phyloP scores from a whole-genome alignment of 805 yeast species.

The Wickerhamomyces canadensis region DNA sequence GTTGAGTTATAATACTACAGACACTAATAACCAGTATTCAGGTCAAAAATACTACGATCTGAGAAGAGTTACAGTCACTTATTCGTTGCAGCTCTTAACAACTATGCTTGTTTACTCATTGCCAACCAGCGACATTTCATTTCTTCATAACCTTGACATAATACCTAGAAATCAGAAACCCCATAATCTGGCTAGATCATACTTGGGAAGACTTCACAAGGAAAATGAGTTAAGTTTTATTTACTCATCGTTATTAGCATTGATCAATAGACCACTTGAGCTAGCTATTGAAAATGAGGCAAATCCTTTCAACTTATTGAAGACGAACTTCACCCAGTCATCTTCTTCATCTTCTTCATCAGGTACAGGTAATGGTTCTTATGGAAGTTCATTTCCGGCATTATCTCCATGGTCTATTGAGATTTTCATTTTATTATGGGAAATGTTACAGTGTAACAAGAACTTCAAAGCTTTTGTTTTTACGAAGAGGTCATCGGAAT shows the following conservation, averaged over 20 bases:
- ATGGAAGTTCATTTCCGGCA: conserved; percentile 29
- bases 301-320: conserved; percentile 28
- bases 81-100: conserved; percentile 57
- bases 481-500: conserved; percentile 44
- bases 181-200: conserved; percentile 43
- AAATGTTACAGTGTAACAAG: conserved; percentile 67
- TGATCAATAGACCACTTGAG: conserved; percentile 42
- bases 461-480: conserved; percentile 41
- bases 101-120: conserved; percentile 58
- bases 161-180: conserved; percentile 27
- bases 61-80: conserved; percentile 43
- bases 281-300: conserved; percentile 32
- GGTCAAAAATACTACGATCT: conserved; percentile 25
- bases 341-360: conserved; percentile 9
- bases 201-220: conserved; percentile 47
- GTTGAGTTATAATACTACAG: conserved; percentile 29
- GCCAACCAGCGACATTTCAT: conserved; percentile 40
- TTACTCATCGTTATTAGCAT: conserved; percentile 39
- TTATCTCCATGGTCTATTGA: conserved; percentile 51
- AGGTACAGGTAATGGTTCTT: conserved; percentile 1
- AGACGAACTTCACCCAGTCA: conserved; percentile 12
- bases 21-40: conserved; percentile 19
- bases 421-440: conserved; percentile 65
- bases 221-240: conserved; percentile 50
- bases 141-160: conserved; percentile 30